phyloP scores from a whole-genome alignment of 345 rosid genomes.

The Corchorus capsularis region DNA sequence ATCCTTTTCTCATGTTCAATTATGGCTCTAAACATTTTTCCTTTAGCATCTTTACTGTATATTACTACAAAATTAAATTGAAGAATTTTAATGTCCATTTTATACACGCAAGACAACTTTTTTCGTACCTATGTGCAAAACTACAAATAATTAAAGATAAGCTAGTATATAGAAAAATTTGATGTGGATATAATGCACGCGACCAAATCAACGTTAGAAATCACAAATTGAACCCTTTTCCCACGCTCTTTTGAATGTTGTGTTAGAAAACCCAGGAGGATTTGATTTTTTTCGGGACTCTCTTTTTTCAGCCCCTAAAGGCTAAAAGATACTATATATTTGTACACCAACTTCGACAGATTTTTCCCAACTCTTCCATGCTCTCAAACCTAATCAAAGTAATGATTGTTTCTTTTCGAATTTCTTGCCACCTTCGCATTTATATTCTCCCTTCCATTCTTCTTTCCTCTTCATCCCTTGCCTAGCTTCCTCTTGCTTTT shows the following conservation, averaged over 20 bases:
- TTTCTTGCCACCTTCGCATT: slow-evolving; percentile 28
- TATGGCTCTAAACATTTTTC: no score
- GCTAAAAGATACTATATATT: neutral
- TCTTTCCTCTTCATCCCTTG: slow-evolving; percentile 20
- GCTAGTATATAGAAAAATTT: no score
- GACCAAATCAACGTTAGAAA: slow-evolving; percentile 29
- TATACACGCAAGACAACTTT: neutral
- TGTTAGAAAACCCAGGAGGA: slow-evolving; percentile 26
- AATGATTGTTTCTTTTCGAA: slow-evolving; percentile 19
- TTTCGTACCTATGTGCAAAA: neutral
- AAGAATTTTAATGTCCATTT: neutral
- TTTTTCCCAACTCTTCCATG: slow-evolving; percentile 24
- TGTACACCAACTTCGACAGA: slow-evolving; percentile 30
- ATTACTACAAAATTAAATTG: no score
- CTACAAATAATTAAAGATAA: neutral
- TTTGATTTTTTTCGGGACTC: slow-evolving; percentile 1
- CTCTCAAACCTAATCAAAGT: slow-evolving; percentile 27
- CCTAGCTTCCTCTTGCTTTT: neutral
- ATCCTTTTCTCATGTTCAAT: no score
- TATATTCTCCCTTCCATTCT: slow-evolving; percentile 28
- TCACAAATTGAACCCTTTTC: slow-evolving; percentile 1
- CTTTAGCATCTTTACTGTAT: no score
- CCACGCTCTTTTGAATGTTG: neutral
- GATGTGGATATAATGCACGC: slow-evolving; percentile 14
- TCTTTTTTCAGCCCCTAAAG: slow-evolving; percentile 7